Conservation (phyloP, 2,329 filamentous ascomycete genomes). For the Tolypocladium tropicale region DNA sequence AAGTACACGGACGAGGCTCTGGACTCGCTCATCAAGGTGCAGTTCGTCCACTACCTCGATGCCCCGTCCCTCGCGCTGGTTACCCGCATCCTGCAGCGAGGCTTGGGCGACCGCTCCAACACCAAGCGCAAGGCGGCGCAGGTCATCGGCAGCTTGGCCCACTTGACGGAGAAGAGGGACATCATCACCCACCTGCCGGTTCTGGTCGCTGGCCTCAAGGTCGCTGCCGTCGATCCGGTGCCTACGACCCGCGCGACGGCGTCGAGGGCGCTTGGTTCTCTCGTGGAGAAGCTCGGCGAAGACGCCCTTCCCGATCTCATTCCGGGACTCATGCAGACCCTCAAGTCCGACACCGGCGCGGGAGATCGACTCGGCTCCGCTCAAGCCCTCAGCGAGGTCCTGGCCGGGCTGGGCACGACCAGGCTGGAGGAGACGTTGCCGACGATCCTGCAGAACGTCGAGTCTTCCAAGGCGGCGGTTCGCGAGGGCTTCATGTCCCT, state of each 20-base stretch:
- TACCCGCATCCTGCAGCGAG: constrained; percentile 89
- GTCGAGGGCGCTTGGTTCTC: constrained; percentile 86
- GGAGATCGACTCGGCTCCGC: constrained; percentile 93
- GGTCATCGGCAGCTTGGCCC: constrained; percentile 94
- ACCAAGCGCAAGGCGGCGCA: constrained; percentile 96
- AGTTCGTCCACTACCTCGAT: constrained; percentile 96
- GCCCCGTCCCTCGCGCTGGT: constrained; percentile 90
- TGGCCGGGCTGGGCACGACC: constrained; percentile 85
- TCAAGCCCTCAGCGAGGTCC: constrained; percentile 90
- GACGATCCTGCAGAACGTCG: constrained; percentile 91
- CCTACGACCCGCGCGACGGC: constrained; percentile 93
- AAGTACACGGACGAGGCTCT: constrained; percentile 94
- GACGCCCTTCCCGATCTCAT: constrained; percentile 95
- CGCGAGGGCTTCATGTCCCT: constrained; percentile 99
- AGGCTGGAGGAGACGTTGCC: constrained; percentile 92
- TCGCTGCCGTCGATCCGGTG: constrained; percentile 88
- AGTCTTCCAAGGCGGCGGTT: constrained; percentile 80
- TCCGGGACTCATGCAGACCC: constrained; percentile 90
- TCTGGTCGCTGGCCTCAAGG: constrained; percentile 78
- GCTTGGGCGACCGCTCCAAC: constrained; percentile 78
- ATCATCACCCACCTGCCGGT: constrained; percentile 85
- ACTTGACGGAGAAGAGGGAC: constrained; percentile 93
- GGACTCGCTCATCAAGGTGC: constrained; percentile 93
- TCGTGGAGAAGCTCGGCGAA: constrained; percentile 97
- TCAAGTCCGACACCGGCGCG: constrained; percentile 94